Percentiles rank a stretch among this genome's conserved stretches.
These are phyloP conservation scores for Saturnispora halmiae DNA, from an alignment of 805 yeast genomes.

Conservation along the genomic window DNA sequence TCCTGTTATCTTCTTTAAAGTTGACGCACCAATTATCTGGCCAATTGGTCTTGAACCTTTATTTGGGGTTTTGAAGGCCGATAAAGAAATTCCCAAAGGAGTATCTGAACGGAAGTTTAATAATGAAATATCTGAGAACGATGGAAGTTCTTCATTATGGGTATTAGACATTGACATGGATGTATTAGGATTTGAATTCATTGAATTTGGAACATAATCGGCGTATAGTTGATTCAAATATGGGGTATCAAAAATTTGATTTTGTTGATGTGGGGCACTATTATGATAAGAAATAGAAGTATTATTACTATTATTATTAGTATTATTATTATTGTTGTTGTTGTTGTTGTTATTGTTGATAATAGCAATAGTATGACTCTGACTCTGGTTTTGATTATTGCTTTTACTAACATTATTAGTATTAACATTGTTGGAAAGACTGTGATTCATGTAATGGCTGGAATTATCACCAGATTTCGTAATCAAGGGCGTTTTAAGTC, in stretches of 20 bases:
- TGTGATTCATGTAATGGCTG: no score
- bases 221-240: conserved; percentile 12
- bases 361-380: neutral
- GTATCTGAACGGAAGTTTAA: conserved; percentile 5
- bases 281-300: neutral
- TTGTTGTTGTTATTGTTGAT: no score
- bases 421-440: no score
- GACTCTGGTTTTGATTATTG: neutral
- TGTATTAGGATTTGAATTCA: conserved; percentile 1
- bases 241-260: conserved; percentile 13
- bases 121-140: conserved; percentile 5
- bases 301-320: neutral
- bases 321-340: neutral
- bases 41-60: neutral
- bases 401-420: no score
- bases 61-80: conserved; percentile 9
- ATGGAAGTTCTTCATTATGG: conserved; percentile 2
- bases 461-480: conserved; percentile 11
- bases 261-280: neutral
- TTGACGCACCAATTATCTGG: conserved; percentile 3
- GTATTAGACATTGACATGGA: neutral
- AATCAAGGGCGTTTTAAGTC: conserved; percentile 8
- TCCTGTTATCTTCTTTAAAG: conserved; percentile 6
- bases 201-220: conserved; percentile 1
- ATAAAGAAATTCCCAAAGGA: conserved; percentile 1